Conservation (phyloP, 2,329 filamentous ascomycete species). For the Drechslerella stenobrocha region DNA sequence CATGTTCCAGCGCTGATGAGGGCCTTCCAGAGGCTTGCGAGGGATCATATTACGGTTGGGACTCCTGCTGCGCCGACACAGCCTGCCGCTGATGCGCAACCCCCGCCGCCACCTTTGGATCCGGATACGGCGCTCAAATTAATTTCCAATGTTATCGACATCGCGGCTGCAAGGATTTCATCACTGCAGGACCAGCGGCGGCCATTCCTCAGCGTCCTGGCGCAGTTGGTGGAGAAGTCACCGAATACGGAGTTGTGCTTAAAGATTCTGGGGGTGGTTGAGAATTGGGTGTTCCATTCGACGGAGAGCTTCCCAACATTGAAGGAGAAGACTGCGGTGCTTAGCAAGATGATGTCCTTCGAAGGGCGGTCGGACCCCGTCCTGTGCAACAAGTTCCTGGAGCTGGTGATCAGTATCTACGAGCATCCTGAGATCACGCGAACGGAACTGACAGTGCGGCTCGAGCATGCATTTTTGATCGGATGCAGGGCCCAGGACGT, state of each 20-base stretch:
- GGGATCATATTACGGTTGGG: conserved; percentile 78
- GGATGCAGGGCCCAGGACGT: conserved; percentile 91
- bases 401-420: conserved; percentile 96
- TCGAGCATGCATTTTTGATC: conserved; percentile 98
- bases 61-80: conserved; percentile 53
- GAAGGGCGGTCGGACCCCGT: conserved; percentile 80
- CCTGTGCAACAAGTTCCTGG: conserved; percentile 87
- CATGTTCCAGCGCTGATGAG: conserved; percentile 91
- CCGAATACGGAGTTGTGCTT: conserved; percentile 82
- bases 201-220: conserved; percentile 91
- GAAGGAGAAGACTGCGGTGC: conserved; percentile 96
- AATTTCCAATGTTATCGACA: conserved; percentile 92
- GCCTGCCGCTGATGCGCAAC: conserved; percentile 62
- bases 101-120: conserved; percentile 67
- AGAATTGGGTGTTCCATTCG: conserved; percentile 92
- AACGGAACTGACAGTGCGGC: conserved; percentile 90
- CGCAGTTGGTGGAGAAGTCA: conserved; percentile 93
- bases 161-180: conserved; percentile 89
- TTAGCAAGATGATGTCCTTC: conserved; percentile 99
- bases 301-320: conserved; percentile 94
- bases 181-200: conserved; percentile 85
- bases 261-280: conserved; percentile 91
- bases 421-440: conserved; percentile 94
- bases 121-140: conserved; percentile 85
- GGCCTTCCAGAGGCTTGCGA: conserved; percentile 87